Base-by-base conservation (phyloP, 2,329 filamentous ascomycete genomes). In the Kalmusia sp. region DNA sequence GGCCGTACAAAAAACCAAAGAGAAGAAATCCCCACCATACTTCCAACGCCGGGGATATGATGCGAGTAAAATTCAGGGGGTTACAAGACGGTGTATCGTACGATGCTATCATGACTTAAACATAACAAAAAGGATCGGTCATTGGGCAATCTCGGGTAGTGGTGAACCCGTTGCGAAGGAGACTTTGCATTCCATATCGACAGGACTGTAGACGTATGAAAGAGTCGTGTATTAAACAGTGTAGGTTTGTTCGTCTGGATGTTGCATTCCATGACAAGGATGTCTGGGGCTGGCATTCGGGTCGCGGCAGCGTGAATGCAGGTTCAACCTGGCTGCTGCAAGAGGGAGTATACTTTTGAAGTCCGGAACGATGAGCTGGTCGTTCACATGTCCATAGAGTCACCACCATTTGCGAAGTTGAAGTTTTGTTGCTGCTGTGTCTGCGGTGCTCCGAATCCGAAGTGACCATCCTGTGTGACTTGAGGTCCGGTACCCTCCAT, bases 371-470 rank as follows among this genome's bases (percentile, higher is more conserved):
- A 49, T 53, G 50, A 53, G 51, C 45, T 24, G 31, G 21, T 41
- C 45, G 50, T 76, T 84, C 84, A 88, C 86, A 88, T 91, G 70
- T 90, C 88, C 87, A 90, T 90, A 34, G 85, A 86, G 69, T 90
- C 88, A 62, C 82, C 84, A 58, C 85, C 86, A 70, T 87, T 92
- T 75, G 91, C 91, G 75, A 99, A 99, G 86, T 91, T 96, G 86
- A 98, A 99, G 72, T 90, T 90, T 64, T 90, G 88, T 71, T 91
- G 88, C 52, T 71, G 69, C 68, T 71, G 67, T 17, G 86, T 82
- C 30, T 79, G 67, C 76, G 82, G 68, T 76, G 88, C 80, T 70
- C 90, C 88, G 77, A 98, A 90, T 69, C 93, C 86, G 76, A 93
- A 95, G 52, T 87, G 87, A 54, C 88, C 88, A 67, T 88, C 86